These are phyloP conservation scores for Bullera alba DNA, from an alignment of 768 basidiomycete species.

Conservation along the genomic window DNA sequence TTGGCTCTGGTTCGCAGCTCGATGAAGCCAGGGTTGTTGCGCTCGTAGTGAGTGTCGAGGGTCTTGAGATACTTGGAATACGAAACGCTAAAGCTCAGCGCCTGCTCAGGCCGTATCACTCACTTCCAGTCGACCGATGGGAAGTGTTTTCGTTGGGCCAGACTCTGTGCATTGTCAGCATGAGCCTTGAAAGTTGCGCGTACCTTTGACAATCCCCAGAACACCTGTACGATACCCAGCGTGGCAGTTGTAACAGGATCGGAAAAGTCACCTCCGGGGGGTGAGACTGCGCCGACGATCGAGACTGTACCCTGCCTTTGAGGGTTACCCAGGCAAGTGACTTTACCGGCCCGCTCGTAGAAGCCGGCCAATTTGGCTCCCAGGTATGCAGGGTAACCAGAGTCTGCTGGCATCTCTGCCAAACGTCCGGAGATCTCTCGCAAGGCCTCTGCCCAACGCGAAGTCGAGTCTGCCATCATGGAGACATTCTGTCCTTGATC, in stretches of 20 bases:
- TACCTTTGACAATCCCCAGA: constrained; percentile 99
- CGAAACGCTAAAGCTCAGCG: constrained; percentile 53
- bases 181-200: too few relatives aligned
- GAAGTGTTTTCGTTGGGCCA: too few relatives aligned
- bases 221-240: constrained; percentile 96
- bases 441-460: constrained; percentile 97
- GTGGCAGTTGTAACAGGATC: constrained; percentile 98
- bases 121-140: constrained; percentile 98
- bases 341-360: constrained; percentile 98
- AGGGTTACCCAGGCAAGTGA: constrained; percentile 83
- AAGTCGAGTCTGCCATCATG: constrained; percentile 99
- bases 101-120: neutral
- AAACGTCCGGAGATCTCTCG: constrained; percentile 99
- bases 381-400: constrained; percentile 96
- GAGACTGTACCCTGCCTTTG: constrained; percentile 85
- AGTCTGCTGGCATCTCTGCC: constrained; percentile 99
- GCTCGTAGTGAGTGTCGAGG: constrained; percentile 85
- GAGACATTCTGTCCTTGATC: constrained; percentile 96
- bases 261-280: constrained; percentile 98
- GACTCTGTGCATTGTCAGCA: too few relatives aligned
- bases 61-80: constrained; percentile 98
- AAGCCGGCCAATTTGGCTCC: constrained; percentile 92
- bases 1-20: constrained; percentile 86
- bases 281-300: constrained; percentile 97
- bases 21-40: constrained; percentile 78